These are phyloP conservation scores for Xanthoceras sorbifolium DNA, from an alignment of 345 rosid species.

Conservation along the genomic window DNA sequence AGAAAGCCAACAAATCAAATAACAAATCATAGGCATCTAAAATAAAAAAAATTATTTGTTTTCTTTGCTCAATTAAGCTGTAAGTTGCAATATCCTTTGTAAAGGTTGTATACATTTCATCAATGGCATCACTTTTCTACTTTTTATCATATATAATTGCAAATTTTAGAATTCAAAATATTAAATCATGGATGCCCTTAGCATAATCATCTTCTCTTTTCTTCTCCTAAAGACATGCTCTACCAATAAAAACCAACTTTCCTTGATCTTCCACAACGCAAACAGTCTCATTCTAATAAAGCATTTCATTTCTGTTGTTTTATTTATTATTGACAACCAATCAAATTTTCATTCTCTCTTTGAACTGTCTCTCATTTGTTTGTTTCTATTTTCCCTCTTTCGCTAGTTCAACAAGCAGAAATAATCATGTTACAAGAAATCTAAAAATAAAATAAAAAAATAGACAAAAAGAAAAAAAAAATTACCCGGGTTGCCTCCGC, in stretches of 20 bases:
- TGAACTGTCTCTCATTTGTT: not conserved
- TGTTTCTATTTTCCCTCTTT: not conserved
- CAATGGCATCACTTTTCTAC: too few relatives aligned
- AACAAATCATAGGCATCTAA: too few relatives aligned
- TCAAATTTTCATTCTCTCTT: too few relatives aligned
- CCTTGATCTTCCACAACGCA: not conserved
- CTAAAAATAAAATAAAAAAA: too few relatives aligned
- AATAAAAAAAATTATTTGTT: too few relatives aligned
- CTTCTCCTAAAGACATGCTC: too few relatives aligned
- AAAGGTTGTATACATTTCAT: too few relatives aligned
- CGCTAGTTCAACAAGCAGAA: not conserved
- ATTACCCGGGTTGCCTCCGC: constrained; percentile 93
- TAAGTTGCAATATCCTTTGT: too few relatives aligned
- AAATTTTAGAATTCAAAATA: not conserved
- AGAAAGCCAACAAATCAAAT: too few relatives aligned
- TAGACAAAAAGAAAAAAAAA: not conserved
- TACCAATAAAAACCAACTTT: not conserved
- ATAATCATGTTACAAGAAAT: not conserved
- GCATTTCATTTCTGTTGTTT: not conserved
- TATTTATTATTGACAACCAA: not conserved
- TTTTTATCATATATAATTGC: not conserved
- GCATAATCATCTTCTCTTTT: not conserved
- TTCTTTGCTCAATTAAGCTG: too few relatives aligned
- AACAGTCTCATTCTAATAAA: not conserved
- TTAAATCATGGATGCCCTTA: not conserved